Percentiles rank a stretch among this genome's conserved stretches.
These are phyloP conservation scores for Backusella australiensis DNA, from an alignment of 192 early-diverging fungal genomes.

Conservation along the genomic window DNA sequence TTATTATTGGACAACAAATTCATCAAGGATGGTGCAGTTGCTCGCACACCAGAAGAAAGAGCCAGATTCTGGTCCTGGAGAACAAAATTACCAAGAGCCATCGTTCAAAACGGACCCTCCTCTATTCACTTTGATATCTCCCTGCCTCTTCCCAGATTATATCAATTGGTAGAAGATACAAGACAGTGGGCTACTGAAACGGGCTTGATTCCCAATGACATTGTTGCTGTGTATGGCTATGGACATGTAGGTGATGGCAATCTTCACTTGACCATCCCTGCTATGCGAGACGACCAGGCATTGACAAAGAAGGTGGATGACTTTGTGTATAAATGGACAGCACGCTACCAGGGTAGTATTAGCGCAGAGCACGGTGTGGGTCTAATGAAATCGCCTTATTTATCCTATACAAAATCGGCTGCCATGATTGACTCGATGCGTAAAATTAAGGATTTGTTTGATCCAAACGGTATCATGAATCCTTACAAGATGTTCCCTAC, in stretches of 20 bases:
- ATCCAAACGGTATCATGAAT: slow-evolving; percentile 86
- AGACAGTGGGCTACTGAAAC: slow-evolving; percentile 51
- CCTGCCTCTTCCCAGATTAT: slow-evolving; percentile 80
- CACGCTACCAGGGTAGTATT: slow-evolving; percentile 60
- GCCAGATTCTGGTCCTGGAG: slow-evolving; percentile 82
- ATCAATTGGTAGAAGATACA: slow-evolving; percentile 78
- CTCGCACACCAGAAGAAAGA: slow-evolving; percentile 69
- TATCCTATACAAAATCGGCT: slow-evolving; percentile 66
- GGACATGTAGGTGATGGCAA: slow-evolving; percentile 98
- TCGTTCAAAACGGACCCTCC: slow-evolving; percentile 76
- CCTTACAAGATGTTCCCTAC: slow-evolving; percentile 53
- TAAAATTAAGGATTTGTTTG: slow-evolving; percentile 73
- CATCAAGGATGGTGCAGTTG: slow-evolving; percentile 81
- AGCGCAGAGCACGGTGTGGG: slow-evolving; percentile 89
- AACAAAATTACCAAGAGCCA: slow-evolving; percentile 90
- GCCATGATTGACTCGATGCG: slow-evolving; percentile 71
- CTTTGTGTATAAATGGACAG: slow-evolving; percentile 87
- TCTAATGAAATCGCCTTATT: slow-evolving; percentile 59
- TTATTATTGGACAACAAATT: slow-evolving; percentile 64
- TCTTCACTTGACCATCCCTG: slow-evolving; percentile 86
- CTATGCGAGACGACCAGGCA: slow-evolving; percentile 27
- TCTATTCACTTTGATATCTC: slow-evolving; percentile 95
- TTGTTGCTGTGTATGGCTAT: slow-evolving; percentile 81
- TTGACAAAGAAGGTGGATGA: slow-evolving; percentile 68
- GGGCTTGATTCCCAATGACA: slow-evolving; percentile 52